Percentiles rank a stretch among this genome's conserved stretches.
These are phyloP conservation scores for Citropsis articulata DNA, from an alignment of 345 rosid species.

Conservation along the genomic window DNA sequence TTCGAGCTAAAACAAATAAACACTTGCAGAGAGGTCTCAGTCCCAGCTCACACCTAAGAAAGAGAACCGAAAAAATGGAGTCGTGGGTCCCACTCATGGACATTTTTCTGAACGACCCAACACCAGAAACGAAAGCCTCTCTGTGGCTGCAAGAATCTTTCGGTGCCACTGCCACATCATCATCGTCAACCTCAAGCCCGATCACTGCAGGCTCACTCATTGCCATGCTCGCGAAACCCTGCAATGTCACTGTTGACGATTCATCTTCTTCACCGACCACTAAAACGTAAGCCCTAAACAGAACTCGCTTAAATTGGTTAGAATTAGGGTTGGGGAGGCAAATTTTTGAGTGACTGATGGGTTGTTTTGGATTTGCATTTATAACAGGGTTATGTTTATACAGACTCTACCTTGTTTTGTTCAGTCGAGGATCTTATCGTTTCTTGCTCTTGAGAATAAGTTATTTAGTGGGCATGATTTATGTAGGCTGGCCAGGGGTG, in stretches of 20 bases:
- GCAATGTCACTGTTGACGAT: conserved; percentile 18
- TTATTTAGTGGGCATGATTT: conserved; percentile 53
- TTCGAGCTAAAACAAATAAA: not conserved
- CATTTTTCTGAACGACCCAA: conserved; percentile 51
- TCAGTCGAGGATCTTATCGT: conserved; percentile 60
- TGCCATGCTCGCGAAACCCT: conserved; percentile 44
- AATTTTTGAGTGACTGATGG: conserved; percentile 1
- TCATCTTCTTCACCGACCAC: conserved; percentile 31
- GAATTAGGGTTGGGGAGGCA: not conserved
- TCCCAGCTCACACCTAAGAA: not conserved
- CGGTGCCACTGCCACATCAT: conserved; percentile 26
- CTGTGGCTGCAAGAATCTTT: conserved; percentile 58
- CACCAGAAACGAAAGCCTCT: conserved; percentile 73
- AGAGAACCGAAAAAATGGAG: conserved; percentile 36
- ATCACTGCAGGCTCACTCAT: conserved; percentile 61
- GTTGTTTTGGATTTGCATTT: not conserved
- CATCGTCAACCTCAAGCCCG: conserved; percentile 31
- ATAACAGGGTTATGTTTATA: conserved; percentile 56
- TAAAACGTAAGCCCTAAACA: conserved; percentile 37
- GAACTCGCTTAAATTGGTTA: not conserved
- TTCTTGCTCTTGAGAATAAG: conserved; percentile 47
- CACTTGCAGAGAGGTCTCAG: not conserved
- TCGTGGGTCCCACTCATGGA: conserved; percentile 62
- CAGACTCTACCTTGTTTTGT: conserved; percentile 64
- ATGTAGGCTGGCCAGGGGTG: conserved; percentile 40